These are phyloP conservation scores for Argentina anserina DNA, from an alignment of 306 rosid genomes.

Conservation along the genomic window DNA sequence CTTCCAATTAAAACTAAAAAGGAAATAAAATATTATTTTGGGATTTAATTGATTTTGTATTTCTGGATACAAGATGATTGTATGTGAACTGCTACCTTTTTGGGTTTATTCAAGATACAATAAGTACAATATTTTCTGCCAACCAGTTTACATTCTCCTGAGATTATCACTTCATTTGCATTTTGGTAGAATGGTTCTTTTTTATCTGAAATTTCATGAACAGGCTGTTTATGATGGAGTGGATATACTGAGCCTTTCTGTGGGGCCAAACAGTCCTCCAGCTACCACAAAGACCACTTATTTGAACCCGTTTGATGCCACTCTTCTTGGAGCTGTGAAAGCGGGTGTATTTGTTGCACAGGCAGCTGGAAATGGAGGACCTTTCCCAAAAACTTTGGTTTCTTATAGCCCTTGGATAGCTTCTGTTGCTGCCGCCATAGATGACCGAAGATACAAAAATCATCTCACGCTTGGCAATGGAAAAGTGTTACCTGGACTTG, in stretches of 20 bases:
- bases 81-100: neutral
- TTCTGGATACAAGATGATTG: neutral
- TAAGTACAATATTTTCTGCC: neutral
- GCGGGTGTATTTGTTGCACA: conserved; percentile 99
- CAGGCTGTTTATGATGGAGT: conserved; percentile 99
- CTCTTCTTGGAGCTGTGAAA: conserved; percentile 99
- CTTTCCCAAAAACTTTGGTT: conserved; percentile 91
- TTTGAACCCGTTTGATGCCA: conserved; percentile 95
- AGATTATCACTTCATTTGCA: neutral
- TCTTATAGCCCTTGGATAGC: conserved; percentile 99
- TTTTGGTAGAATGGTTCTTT: conserved; percentile 4
- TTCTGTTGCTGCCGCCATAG: conserved; percentile 95
- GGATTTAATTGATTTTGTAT: neutral
- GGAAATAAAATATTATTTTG: neutral
- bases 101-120: neutral
- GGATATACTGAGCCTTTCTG: conserved; percentile 98
- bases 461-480: conserved; percentile 94
- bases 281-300: conserved; percentile 79
- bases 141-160: neutral
- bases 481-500: conserved; percentile 81
- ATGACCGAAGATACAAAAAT: conserved; percentile 97
- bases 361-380: conserved; percentile 99
- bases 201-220: conserved; percentile 22
- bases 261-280: conserved; percentile 97
- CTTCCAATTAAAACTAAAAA: neutral